These are phyloP conservation scores for Biscogniauxia marginata DNA, from an alignment of 2,329 filamentous ascomycete species.

Conservation along the genomic window DNA sequence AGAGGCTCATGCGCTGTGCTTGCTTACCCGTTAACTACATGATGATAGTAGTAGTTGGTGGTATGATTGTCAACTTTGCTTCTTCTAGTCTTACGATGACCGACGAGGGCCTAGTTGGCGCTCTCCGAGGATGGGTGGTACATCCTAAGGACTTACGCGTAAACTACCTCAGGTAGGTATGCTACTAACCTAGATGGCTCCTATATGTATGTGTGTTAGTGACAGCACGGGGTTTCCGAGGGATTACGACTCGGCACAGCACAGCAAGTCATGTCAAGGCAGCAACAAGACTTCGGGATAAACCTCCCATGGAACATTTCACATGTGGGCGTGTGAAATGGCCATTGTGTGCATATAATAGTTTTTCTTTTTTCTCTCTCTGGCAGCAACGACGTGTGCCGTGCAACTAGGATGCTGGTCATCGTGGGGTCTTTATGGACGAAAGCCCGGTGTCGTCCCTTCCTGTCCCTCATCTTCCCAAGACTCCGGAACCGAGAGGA, in stretches of 20 bases:
- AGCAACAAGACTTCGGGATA: conserved; percentile 59
- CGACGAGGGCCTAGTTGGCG: not conserved
- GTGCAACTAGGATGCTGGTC: conserved; percentile 34
- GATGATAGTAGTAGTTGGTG: too few species aligned
- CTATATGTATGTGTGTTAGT: not conserved
- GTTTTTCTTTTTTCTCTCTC: conserved; percentile 39
- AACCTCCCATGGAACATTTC: conserved; percentile 76
- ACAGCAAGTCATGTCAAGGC: conserved; percentile 9
- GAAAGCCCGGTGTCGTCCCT: not conserved
- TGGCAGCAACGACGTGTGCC: conserved; percentile 20
- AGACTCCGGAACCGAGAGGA: conserved; percentile 7
- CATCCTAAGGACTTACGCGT: conserved; percentile 16
- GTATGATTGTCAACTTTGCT: not conserved
- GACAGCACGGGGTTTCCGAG: not conserved
- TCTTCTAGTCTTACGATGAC: not conserved
- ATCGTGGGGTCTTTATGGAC: conserved; percentile 13
- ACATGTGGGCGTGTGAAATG: conserved; percentile 64
- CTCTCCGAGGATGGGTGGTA: not conserved
- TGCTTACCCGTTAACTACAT: too few species aligned
- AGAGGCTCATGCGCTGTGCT: too few species aligned
- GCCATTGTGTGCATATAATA: conserved; percentile 62
- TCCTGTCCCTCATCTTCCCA: conserved; percentile 1
- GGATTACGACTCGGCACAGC: conserved; percentile 7
- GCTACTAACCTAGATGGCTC: too few species aligned
- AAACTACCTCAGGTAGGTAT: too few species aligned